phyloP scores from a whole-genome alignment of 176 grass and related monocot genomes.

The Oropetium thomaeum region DNA sequence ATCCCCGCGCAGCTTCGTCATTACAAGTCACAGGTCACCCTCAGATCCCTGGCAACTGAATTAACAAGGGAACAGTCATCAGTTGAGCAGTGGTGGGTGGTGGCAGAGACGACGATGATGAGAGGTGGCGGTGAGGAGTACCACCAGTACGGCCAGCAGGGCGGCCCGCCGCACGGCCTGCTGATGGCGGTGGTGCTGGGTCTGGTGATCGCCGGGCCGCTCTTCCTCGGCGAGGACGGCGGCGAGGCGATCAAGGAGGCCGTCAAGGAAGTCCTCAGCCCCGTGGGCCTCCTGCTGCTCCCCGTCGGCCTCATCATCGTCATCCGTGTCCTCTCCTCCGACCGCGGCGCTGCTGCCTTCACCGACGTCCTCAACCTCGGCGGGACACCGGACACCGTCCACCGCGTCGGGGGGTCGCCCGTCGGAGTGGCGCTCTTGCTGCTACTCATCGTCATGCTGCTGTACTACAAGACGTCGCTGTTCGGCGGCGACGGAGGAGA shows the following conservation, averaged over 20 bases:
- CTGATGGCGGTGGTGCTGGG: constrained; percentile 62
- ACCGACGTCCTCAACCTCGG: constrained; percentile 34
- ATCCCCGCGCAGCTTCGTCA: not conserved
- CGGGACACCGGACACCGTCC: constrained; percentile 47
- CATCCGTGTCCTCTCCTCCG: constrained; percentile 75
- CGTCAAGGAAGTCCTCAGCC: constrained; percentile 48
- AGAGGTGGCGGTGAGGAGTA: not conserved
- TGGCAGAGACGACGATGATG: constrained; percentile 3
- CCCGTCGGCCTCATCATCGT: constrained; percentile 63
- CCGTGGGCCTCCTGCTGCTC: constrained; percentile 59
- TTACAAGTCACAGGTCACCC: not conserved
- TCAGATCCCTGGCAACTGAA: too few species aligned
- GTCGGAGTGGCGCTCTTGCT: constrained; percentile 64
- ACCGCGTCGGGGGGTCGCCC: constrained; percentile 65
- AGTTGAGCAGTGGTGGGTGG: too few species aligned
- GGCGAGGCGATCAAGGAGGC: constrained; percentile 31
- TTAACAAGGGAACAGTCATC: too few species aligned
- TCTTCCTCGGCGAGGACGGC: constrained; percentile 54
- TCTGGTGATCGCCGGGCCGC: constrained; percentile 44
- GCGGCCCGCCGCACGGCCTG: constrained; percentile 43
- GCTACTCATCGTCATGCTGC: constrained; percentile 39
- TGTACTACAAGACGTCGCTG: constrained; percentile 55
- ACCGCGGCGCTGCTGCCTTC: constrained; percentile 32
- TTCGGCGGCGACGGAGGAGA: constrained; percentile 43
- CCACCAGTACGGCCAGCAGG: not conserved